Conservation (phyloP, 768 basidiomycete genomes). For the Boletus speciosus region DNA sequence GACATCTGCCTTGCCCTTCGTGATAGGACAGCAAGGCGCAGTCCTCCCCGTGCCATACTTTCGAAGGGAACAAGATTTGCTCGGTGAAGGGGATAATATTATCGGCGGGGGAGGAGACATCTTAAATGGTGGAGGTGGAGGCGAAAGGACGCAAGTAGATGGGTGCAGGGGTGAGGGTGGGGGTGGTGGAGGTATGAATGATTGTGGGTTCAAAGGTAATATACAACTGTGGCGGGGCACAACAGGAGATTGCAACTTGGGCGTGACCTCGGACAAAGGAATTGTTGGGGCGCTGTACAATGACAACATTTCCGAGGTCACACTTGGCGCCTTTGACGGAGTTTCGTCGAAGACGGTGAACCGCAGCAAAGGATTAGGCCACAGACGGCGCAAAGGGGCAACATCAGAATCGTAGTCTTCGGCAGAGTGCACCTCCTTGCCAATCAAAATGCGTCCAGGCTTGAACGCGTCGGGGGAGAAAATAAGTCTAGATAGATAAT, state of each 20-base stretch:
- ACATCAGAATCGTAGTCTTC: slow-evolving; percentile 56
- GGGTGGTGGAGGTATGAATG: slow-evolving; percentile 3
- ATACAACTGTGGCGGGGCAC: not conserved
- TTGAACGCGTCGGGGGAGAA: slow-evolving; percentile 62
- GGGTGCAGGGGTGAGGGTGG: slow-evolving; percentile 34
- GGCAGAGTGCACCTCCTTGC: slow-evolving; percentile 52
- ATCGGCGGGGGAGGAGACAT: slow-evolving; percentile 1
- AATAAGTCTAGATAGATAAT: slow-evolving; percentile 63
- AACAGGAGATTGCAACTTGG: slow-evolving; percentile 1
- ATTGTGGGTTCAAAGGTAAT: not conserved
- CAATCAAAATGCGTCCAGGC: slow-evolving; percentile 57
- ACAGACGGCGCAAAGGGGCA: slow-evolving; percentile 49
- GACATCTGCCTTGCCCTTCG: slow-evolving; percentile 49
- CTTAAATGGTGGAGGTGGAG: slow-evolving; percentile 15
- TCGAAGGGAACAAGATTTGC: not conserved
- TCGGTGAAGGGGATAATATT: not conserved
- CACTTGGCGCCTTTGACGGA: slow-evolving; percentile 34
- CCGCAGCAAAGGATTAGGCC: slow-evolving; percentile 57
- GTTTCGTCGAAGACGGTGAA: slow-evolving; percentile 59
- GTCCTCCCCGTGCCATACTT: not conserved
- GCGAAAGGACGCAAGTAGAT: slow-evolving; percentile 8
- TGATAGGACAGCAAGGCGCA: slow-evolving; percentile 41
- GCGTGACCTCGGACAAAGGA: not conserved
- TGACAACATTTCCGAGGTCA: slow-evolving; percentile 2
- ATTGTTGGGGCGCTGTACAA: slow-evolving; percentile 1